Evolutionary conservation across 2,329 filamentous ascomycete genomes (phyloP).

Genomic region (Septoria linicola): DNA sequence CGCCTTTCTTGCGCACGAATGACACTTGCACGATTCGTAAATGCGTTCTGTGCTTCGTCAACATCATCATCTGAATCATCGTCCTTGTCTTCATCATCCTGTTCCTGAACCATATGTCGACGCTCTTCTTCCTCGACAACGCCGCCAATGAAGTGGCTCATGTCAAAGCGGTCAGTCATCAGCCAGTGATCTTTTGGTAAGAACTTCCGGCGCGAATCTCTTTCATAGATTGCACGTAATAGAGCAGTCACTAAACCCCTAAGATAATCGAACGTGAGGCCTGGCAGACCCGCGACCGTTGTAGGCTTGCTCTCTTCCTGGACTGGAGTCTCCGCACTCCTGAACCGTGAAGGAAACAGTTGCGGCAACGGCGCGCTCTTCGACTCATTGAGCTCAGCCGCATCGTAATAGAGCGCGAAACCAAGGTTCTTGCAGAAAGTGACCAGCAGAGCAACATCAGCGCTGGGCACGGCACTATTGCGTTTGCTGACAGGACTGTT

Average conservation of each 20-base stretch:
- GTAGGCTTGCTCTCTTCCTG: slow-evolving; percentile 40
- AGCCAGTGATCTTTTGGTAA: slow-evolving; percentile 85
- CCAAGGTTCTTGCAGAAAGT: slow-evolving; percentile 86
- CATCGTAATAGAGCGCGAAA: slow-evolving; percentile 84
- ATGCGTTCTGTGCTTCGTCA: slow-evolving; percentile 37
- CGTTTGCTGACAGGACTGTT: slow-evolving; percentile 40
- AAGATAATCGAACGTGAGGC: slow-evolving; percentile 74
- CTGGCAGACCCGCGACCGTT: slow-evolving; percentile 61
- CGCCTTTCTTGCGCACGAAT: slow-evolving; percentile 54
- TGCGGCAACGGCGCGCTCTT: slow-evolving; percentile 7
- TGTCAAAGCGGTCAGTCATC: slow-evolving; percentile 84
- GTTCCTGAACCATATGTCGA: slow-evolving; percentile 65
- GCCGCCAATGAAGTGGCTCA: slow-evolving; percentile 77
- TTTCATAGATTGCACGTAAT: slow-evolving; percentile 84
- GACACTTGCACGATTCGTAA: slow-evolving; percentile 18
- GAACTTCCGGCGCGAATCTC: slow-evolving; percentile 85
- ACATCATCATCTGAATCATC: slow-evolving; percentile 46
- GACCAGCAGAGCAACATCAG: slow-evolving; percentile 71
- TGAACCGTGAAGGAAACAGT: slow-evolving; percentile 9
- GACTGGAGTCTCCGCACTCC: background rate
- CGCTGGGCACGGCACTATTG: slow-evolving; percentile 67
- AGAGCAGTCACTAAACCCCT: slow-evolving; percentile 76
- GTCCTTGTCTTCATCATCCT: slow-evolving; percentile 61
- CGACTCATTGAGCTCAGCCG: slow-evolving; percentile 53
- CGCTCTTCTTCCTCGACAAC: slow-evolving; percentile 85